A percentile compares a stretch with the other conserved stretches of the same genome.
phyloP scores from a whole-genome alignment of 2,329 filamentous ascomycete species.

The Alternaria incomplexa region DNA sequence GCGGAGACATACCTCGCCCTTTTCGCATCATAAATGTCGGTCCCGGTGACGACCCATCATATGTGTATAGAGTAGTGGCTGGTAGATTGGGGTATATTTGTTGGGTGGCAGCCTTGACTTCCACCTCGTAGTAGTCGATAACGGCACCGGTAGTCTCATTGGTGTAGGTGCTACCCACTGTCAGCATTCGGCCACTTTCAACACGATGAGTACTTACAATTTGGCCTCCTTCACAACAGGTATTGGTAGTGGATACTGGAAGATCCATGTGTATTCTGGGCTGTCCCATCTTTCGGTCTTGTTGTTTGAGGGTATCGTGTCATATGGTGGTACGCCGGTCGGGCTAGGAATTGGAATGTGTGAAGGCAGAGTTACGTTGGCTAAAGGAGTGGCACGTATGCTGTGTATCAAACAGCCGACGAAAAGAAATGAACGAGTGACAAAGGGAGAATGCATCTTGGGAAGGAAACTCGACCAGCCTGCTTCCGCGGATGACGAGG shows the following conservation, averaged over 20 bases:
- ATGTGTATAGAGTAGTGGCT: slow-evolving; percentile 54
- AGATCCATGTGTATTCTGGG: slow-evolving; percentile 50
- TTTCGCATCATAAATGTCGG: slow-evolving; percentile 59
- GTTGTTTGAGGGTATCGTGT: slow-evolving; percentile 2
- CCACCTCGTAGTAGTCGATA: slow-evolving; percentile 57
- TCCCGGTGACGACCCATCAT: slow-evolving; percentile 62
- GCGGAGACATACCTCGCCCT: slow-evolving; percentile 44
- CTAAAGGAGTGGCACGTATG: slow-evolving; percentile 6
- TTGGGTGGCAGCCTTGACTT: slow-evolving; percentile 49
- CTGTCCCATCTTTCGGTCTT: slow-evolving; percentile 33
- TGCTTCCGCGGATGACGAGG: neutral
- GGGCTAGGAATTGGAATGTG: neutral
- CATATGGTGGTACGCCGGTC: slow-evolving; percentile 4
- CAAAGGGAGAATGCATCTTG: slow-evolving; percentile 10
- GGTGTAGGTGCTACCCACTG: slow-evolving; percentile 39
- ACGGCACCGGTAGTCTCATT: slow-evolving; percentile 42
- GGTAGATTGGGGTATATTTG: slow-evolving; percentile 54
- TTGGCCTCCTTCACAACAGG: slow-evolving; percentile 53
- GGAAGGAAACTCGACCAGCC: neutral
- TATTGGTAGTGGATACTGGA: slow-evolving; percentile 53
- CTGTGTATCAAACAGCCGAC: neutral
- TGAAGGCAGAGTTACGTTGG: slow-evolving; percentile 1
- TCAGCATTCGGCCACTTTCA: slow-evolving; percentile 19
- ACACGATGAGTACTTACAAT: slow-evolving; percentile 39
- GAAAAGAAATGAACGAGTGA: slow-evolving; percentile 7